Conservation (phyloP, 2,329 filamentous ascomycete species). For the Sporothrix luriei region DNA sequence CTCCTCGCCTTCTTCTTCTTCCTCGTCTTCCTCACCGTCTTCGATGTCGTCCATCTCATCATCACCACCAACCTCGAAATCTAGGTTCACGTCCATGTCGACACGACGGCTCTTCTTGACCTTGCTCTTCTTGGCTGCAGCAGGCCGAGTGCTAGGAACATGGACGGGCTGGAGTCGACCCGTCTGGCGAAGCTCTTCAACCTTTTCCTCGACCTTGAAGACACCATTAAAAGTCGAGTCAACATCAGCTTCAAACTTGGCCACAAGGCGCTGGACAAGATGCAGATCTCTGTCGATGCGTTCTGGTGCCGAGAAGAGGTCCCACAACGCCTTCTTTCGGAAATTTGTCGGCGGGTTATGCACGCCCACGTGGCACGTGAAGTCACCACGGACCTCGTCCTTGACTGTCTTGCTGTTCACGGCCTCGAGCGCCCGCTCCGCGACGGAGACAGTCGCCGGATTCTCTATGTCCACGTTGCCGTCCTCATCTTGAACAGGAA, state of each 20-base stretch:
- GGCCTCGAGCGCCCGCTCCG: slow-evolving; percentile 86
- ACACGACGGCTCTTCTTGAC: slow-evolving; percentile 63
- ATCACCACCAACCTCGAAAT: slow-evolving; percentile 49
- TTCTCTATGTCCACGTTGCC: slow-evolving; percentile 61
- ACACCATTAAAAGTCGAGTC: slow-evolving; percentile 76
- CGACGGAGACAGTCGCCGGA: slow-evolving; percentile 59
- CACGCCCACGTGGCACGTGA: slow-evolving; percentile 95
- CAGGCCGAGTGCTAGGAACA: slow-evolving; percentile 36
- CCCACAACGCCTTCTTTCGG: slow-evolving; percentile 94
- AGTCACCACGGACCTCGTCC: slow-evolving; percentile 90
- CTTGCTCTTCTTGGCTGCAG: slow-evolving; percentile 52
- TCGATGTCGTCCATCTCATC: slow-evolving; percentile 68
- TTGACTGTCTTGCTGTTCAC: slow-evolving; percentile 98
- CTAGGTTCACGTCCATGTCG: slow-evolving; percentile 63
- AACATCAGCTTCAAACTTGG: slow-evolving; percentile 82
- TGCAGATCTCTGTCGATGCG: slow-evolving; percentile 87
- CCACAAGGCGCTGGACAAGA: slow-evolving; percentile 77
- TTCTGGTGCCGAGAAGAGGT: slow-evolving; percentile 92
- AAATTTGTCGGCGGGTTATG: slow-evolving; percentile 85
- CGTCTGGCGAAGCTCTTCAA: slow-evolving; percentile 75
- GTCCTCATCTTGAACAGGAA: slow-evolving; percentile 60
- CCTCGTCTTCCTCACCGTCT: slow-evolving; percentile 67
- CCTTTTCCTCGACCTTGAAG: slow-evolving; percentile 79
- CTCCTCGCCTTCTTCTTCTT: slow-evolving; percentile 75
- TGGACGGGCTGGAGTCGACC: slow-evolving; percentile 73